Evolutionary conservation across 306 rosid genomes (phyloP).

Genomic region (Cucurbita moschata): DNA sequence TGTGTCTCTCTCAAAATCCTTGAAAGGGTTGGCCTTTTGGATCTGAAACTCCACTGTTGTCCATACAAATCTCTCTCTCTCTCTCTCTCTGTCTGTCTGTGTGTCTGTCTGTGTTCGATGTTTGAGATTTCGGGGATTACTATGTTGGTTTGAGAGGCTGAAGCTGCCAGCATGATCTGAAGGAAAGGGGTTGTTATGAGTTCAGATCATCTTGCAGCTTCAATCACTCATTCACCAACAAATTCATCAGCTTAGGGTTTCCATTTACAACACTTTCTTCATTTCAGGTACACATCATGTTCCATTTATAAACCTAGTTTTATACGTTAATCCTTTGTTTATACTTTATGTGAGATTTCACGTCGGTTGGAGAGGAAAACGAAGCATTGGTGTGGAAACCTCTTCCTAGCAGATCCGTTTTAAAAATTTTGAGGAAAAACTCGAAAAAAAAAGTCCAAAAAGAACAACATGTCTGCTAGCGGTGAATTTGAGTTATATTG

Average conservation of each 20-base stretch:
- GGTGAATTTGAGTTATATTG: no score
- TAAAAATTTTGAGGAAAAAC: no score
- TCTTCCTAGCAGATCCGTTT: no score
- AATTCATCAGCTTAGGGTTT: neutral
- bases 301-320: neutral
- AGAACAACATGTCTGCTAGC: no score
- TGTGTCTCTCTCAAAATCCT: constrained; percentile 3
- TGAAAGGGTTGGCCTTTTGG: neutral
- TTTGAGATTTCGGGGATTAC: neutral
- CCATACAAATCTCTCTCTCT: constrained; percentile 9
- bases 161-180: constrained; percentile 99
- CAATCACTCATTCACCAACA: constrained; percentile 83
- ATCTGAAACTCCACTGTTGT: neutral
- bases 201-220: constrained; percentile 95
- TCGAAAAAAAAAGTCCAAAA: no score
- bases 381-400: no score
- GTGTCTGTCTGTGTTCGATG: neutral
- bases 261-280: neutral
- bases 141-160: constrained; percentile 85
- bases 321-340: no score
- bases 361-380: no score
- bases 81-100: constrained; percentile 6
- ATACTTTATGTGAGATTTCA: no score
- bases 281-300: neutral
- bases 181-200: neutral